Evolutionary conservation across 495 filamentous ascomycete genomes (phyloP), one percentile per base, ranked within the genome.

Genomic region (Lasiosphaeria hispida): DNA sequence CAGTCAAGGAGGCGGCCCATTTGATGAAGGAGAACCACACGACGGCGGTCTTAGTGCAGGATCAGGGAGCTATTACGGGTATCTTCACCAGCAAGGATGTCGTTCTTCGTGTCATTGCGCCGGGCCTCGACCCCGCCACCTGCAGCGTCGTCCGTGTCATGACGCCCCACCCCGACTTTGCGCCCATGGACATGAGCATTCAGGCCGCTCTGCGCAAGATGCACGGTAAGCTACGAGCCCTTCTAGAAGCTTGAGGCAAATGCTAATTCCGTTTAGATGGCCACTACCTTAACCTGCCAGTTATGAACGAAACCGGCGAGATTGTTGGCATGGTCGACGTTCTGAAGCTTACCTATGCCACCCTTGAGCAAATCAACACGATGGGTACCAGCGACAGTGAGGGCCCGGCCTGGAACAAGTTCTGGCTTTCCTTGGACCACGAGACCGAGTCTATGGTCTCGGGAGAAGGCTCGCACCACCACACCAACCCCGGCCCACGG

Each of bases 61-160:
- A 98, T 69, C 91, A 96, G 73, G 91, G 93, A 41, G 90, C 89
- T 10, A 97, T 98, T 69, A 98, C 94, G 41, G 94, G 94, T 76
- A 98, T 98, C 67, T 98, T 98, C 73, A 98, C 94, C 48, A 97
- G 94, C 79, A 98, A 98, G 76, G 94, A 98, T 77, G 92, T 98
- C 44, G 94, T 98, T 53, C 83, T 98, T 52, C 91, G 94, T 72
- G 94, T 98, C 53, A 98, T 98, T 76, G 94, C 94, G 38, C 93
- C 94, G 23, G 95, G 94, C 9, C 81, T 98, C 54, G 94, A 98
- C 70, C 94, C 94, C 48, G 84, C 85, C 10, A 97, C 87, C 58
- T 97, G 95, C 79, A 97, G 93, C 67, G 94, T 98, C 49, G 92
- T 97, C 43, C 86, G 94, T 56, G 94, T 98, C 53, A 98, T 98